These are phyloP conservation scores for Leccinum truebloodii DNA, from an alignment of 768 basidiomycete genomes.

Conservation along the genomic window DNA sequence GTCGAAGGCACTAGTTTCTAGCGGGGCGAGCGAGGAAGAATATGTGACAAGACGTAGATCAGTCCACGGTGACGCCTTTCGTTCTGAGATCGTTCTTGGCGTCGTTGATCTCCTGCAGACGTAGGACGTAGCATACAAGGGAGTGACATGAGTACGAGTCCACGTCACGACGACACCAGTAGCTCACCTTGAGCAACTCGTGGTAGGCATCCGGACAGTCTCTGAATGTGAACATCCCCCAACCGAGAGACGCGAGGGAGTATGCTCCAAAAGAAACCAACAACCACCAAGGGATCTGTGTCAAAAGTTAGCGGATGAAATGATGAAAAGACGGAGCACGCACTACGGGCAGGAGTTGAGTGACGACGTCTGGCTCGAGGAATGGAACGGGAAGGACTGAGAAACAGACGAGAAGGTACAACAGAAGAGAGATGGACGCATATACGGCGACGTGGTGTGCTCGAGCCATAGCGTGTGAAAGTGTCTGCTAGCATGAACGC, in stretches of 20 bases:
- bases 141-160: neutral
- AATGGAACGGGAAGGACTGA: conserved; percentile 16
- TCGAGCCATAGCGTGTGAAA: conserved; percentile 51
- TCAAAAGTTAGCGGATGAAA: neutral
- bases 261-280: conserved; percentile 80
- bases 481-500: conserved; percentile 16
- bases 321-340: conserved; percentile 53
- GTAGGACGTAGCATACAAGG: neutral
- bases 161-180: neutral
- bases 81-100: conserved; percentile 59
- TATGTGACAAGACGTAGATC: neutral
- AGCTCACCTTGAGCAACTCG: conserved; percentile 56
- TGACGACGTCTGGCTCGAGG: conserved; percentile 5
- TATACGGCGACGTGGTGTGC: conserved; percentile 54
- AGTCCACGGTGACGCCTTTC: conserved; percentile 64
- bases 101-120: conserved; percentile 55
- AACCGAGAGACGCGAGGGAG: conserved; percentile 73
- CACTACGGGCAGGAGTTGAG: conserved; percentile 19
- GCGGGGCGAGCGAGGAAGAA: neutral
- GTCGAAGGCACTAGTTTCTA: no score
- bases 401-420: conserved; percentile 52
- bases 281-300: conserved; percentile 80
- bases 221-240: conserved; percentile 69
- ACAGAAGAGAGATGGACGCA: conserved; percentile 40
- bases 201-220: conserved; percentile 82